These are phyloP conservation scores for Pythium folliculosum DNA, from an alignment of 352 stramenopile species.

Conservation along the genomic window DNA sequence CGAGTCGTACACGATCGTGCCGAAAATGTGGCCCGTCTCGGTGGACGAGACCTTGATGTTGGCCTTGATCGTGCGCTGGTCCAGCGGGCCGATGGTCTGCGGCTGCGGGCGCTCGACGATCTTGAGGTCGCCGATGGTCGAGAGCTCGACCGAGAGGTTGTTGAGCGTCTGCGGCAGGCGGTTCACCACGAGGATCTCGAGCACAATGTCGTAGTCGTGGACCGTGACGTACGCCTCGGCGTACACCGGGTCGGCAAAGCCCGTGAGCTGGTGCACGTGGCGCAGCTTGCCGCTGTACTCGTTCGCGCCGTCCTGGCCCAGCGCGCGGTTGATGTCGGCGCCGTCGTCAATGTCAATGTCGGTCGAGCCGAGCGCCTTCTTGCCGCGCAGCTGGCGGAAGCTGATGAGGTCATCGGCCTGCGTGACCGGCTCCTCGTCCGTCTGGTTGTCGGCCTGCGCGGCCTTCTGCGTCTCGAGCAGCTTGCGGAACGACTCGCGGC, in stretches of 20 bases:
- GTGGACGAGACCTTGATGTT: conserved; percentile 99
- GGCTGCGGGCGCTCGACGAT: conserved; percentile 98
- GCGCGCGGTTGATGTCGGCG: conserved; percentile 94
- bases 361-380: conserved; percentile 90
- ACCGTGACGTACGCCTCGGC: conserved; percentile 99
- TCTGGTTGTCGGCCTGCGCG: conserved; percentile 61
- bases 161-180: conserved; percentile 97
- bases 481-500: conserved; percentile 72
- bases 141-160: conserved; percentile 98
- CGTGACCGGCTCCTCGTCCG: conserved; percentile 59
- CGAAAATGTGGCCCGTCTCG: conserved; percentile 99
- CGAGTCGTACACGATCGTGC: conserved; percentile 99
- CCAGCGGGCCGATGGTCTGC: conserved; percentile 97
- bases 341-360: conserved; percentile 99
- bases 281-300: conserved; percentile 91
- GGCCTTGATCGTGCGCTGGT: conserved; percentile 95
- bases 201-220: conserved; percentile 99
- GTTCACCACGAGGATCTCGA: conserved; percentile 99
- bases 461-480: conserved; percentile 79
- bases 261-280: conserved; percentile 99
- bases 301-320: conserved; percentile 88
- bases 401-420: conserved; percentile 97
- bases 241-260: conserved; percentile 99
- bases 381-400: conserved; percentile 95
- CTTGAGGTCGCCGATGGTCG: conserved; percentile 99